Conservation (phyloP, 2,329 filamentous ascomycete species). For the Balansia obtecta region DNA sequence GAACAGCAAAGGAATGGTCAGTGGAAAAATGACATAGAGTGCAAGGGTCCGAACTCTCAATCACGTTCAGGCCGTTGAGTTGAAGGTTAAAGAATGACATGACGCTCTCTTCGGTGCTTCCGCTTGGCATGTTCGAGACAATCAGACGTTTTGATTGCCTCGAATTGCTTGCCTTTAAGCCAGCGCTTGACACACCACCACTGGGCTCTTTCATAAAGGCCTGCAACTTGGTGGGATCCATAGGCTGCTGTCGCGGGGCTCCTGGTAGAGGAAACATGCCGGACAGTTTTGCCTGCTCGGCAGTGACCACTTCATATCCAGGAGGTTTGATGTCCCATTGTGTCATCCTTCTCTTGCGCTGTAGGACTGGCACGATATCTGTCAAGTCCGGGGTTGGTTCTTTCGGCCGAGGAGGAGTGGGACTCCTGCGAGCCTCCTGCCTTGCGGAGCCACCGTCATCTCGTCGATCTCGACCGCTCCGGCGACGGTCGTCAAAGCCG, state of each 20-base stretch:
- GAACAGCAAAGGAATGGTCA: conserved; percentile 67
- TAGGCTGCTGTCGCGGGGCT: conserved; percentile 84
- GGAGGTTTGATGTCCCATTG: conserved; percentile 99
- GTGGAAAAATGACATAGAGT: conserved; percentile 69
- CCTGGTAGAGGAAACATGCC: conserved; percentile 98
- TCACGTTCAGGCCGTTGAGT: conserved; percentile 89
- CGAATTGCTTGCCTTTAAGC: conserved; percentile 83
- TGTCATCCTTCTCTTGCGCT: conserved; percentile 83
- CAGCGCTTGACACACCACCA: conserved; percentile 56
- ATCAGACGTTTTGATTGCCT: conserved; percentile 89
- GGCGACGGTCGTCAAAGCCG: conserved; percentile 34
- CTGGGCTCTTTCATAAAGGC: conserved; percentile 89
- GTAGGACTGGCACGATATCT: conserved; percentile 66
- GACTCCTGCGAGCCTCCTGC: conserved; percentile 54
- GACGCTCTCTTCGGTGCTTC: conserved; percentile 62
- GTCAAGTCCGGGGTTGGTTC: conserved; percentile 95
- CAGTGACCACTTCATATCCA: conserved; percentile 95
- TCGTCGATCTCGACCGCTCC: conserved; percentile 34
- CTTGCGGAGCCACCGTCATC: conserved; percentile 25
- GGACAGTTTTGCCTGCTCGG: conserved; percentile 96
- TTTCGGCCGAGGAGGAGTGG: conserved; percentile 74
- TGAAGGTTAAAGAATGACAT: conserved; percentile 89
- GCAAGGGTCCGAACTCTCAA: conserved; percentile 75
- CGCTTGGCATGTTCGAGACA: conserved; percentile 66
- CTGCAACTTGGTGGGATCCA: conserved; percentile 88